Evolutionary conservation across 768 basidiomycete species (phyloP).

Genomic region (Fibroporia radiculosa): DNA sequence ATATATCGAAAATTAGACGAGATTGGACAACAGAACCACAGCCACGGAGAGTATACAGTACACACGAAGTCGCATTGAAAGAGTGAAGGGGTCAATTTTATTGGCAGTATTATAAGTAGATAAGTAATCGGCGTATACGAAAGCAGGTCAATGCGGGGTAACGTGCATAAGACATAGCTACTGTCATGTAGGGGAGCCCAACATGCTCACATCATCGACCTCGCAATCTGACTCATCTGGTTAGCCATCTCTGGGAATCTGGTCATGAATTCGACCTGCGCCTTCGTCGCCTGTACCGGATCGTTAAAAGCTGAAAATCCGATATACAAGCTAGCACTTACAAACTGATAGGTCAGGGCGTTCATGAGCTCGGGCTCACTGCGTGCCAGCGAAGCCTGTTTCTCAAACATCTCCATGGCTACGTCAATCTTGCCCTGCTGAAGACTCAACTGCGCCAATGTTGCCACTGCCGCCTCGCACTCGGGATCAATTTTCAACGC

Average conservation of each 20-base stretch:
- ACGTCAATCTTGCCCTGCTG: conserved; percentile 86
- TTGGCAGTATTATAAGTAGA: not conserved
- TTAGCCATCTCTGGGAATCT: conserved; percentile 81
- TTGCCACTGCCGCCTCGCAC: conserved; percentile 95
- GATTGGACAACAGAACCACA: too few species aligned
- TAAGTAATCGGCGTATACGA: not conserved
- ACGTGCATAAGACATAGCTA: not conserved
- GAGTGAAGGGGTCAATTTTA: not conserved
- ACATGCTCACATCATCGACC: conserved; percentile 23
- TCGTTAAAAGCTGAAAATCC: not conserved
- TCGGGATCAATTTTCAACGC: conserved; percentile 85
- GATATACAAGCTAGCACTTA: conserved; percentile 29
- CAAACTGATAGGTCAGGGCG: conserved; percentile 73
- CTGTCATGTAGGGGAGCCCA: not conserved
- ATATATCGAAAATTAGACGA: too few species aligned
- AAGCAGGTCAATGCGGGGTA: not conserved
- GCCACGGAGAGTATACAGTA: too few species aligned
- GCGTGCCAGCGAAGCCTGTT: conserved; percentile 78
- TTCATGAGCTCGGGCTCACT: conserved; percentile 83
- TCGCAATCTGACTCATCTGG: conserved; percentile 47
- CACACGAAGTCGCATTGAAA: too few species aligned
- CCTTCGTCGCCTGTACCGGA: conserved; percentile 54
- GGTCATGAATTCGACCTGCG: conserved; percentile 77
- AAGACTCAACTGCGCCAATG: conserved; percentile 85
- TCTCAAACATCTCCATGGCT: conserved; percentile 81